These are phyloP conservation scores for Aspergillus hortae DNA, from an alignment of 2,329 filamentous ascomycete genomes.

Conservation along the genomic window DNA sequence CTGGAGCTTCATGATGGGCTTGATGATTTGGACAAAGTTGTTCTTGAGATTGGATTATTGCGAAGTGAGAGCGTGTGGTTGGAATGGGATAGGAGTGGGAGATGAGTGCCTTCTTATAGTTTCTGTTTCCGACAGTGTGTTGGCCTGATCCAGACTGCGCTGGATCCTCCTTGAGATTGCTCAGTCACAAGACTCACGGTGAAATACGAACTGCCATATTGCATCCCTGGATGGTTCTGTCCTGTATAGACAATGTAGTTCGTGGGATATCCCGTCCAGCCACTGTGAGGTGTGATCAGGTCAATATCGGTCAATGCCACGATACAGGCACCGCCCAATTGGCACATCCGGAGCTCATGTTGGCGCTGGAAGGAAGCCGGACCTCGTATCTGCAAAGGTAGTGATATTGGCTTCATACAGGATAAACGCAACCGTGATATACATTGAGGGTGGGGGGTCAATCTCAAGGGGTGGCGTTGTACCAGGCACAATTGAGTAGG, in stretches of 20 bases:
- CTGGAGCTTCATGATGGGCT: conserved; percentile 3
- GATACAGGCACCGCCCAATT: not conserved
- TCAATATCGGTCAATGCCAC: not conserved
- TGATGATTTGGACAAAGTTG: not conserved
- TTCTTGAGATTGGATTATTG: not conserved
- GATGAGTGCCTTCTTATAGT: too few relatives aligned
- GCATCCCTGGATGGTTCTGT: not conserved
- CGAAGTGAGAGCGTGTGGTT: not conserved
- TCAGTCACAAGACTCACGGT: too few relatives aligned
- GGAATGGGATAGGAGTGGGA: not conserved
- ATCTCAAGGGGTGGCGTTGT: too few relatives aligned
- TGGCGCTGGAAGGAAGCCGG: not conserved
- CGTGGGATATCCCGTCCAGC: not conserved
- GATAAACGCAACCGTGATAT: too few relatives aligned
- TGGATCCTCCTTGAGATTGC: too few relatives aligned
- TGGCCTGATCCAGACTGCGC: too few relatives aligned
- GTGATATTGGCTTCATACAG: too few relatives aligned
- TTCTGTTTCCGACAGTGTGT: too few relatives aligned
- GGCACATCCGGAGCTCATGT: not conserved
- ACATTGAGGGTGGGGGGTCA: too few relatives aligned
- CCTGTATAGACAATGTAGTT: not conserved
- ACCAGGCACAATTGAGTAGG: too few relatives aligned
- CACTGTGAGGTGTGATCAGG: not conserved
- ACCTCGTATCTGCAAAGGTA: not conserved
- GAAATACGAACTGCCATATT: too few relatives aligned